Base-by-base conservation (phyloP, 2,329 filamentous ascomycete species). In the Calonectria leucothoes region DNA sequence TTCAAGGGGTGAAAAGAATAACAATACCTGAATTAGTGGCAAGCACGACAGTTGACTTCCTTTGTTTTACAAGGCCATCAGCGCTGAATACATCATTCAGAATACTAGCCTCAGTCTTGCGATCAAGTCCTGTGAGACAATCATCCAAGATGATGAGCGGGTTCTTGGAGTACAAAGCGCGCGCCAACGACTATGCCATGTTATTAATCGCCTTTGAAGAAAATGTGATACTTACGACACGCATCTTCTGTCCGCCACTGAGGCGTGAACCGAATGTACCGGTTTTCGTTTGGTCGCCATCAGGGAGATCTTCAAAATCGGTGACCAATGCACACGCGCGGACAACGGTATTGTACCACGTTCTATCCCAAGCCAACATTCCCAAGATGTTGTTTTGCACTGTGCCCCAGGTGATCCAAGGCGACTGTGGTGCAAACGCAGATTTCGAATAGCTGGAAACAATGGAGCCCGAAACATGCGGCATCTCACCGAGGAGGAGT, bases 221-320 rank as follows among this genome's bases (percentile, higher is more conserved):
- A 15, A 17, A 6, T 31, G 8, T 3, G 11, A 20, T 25, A 74
- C 76, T 57, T 68, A 76, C 79, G 15, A 85, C 73, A 20, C 83
- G 76, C 33, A 83, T 82, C 8, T 80, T 83, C 71, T 86, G 84
- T 0, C 85, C 85, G 27, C 85, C 85, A 6, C 84, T 86, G 11
- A 86, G 74, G 0, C 79, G 80, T 20, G 85, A 82, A 0, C 85
- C 84, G 51, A 82, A 82, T 12, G 79, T 84, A 2, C 85, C 84
- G n/a, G 84, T 79, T 1, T 74, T 73, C 0, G 83, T 84, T 4
- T 76, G 73, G 39, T 85, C 83, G 15, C 84, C 83, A 0, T 80
- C 64, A 0, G 83, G 79, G 2, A 85, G 77, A 8, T 75, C 74
- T 0, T 33, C 27, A 2, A 85, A 69, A 51, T 85, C 84, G 5